Conservation (phyloP, 1,139 yeast genomes). For the Maudiozyma humilis region DNA sequence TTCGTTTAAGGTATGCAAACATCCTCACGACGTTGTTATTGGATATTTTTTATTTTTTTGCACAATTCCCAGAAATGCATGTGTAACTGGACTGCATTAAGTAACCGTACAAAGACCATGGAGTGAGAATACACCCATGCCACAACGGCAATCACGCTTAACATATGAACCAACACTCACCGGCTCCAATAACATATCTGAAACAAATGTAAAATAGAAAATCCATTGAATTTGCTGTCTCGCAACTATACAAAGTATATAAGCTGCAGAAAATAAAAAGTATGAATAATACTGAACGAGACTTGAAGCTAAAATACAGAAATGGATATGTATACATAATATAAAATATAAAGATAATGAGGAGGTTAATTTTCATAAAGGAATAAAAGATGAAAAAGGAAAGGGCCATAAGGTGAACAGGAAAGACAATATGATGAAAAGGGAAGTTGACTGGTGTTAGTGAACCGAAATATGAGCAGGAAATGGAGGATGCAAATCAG, state of each 20-base stretch:
- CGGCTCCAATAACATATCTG: no score
- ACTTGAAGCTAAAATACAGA: conserved; percentile 10
- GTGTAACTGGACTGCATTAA: no score
- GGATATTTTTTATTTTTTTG: no score
- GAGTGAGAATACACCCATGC: no score
- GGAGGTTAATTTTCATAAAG: neutral
- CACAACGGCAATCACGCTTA: no score
- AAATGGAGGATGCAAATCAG: neutral
- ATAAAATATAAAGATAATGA: conserved; percentile 1
- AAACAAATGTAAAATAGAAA: no score
- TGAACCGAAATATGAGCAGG: neutral
- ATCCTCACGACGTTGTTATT: no score
- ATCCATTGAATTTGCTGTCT: no score
- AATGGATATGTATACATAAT: conserved; percentile 7
- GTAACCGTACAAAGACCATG: no score
- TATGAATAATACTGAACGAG: conserved; percentile 2
- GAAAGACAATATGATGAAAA: neutral
- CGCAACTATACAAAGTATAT: neutral
- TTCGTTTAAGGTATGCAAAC: no score
- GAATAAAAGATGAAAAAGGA: neutral
- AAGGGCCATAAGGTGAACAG: neutral
- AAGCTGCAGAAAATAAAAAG: neutral
- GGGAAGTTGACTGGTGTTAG: neutral
- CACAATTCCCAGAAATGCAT: no score
- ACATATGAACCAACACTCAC: no score